Conservation (phyloP, 306 rosid genomes). For the Cicer bijugum region DNA sequence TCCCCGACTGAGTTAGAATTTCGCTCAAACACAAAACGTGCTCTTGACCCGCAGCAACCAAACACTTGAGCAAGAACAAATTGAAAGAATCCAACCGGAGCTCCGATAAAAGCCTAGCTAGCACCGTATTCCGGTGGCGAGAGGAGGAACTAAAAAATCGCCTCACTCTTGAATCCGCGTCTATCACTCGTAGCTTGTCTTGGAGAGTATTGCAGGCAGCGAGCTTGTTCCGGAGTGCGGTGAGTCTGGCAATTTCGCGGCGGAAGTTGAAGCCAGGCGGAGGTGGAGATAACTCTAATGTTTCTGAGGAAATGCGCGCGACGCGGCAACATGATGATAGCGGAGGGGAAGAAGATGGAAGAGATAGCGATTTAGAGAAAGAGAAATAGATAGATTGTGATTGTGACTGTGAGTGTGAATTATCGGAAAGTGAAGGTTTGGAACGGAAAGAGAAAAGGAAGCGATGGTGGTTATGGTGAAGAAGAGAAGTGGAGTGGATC, state of each 20-base stretch:
- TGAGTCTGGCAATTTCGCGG: slow-evolving; percentile 67
- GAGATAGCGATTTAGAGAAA: slow-evolving; percentile 46
- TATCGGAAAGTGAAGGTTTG: slow-evolving; percentile 42
- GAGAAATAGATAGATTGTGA: slow-evolving; percentile 22
- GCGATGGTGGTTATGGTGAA: slow-evolving; percentile 50
- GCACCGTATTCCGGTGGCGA: slow-evolving; percentile 21
- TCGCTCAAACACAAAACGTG: slow-evolving; percentile 63
- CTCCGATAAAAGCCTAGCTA: slow-evolving; percentile 49
- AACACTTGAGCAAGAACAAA: slow-evolving; percentile 66
- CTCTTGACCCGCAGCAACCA: slow-evolving; percentile 89
- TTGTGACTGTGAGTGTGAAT: slow-evolving; percentile 30
- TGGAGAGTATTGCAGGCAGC: slow-evolving; percentile 40
- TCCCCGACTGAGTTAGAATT: slow-evolving; percentile 39
- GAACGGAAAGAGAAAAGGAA: slow-evolving; percentile 51
- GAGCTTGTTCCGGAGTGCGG: slow-evolving; percentile 59
- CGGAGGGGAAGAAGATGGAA: slow-evolving; percentile 25
- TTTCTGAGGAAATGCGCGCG: slow-evolving; percentile 66
- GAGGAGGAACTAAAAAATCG: slow-evolving; percentile 61
- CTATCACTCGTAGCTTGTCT: slow-evolving; percentile 59
- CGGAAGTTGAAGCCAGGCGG: slow-evolving; percentile 61
- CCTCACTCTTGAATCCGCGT: slow-evolving; percentile 70
- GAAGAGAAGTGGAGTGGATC: slow-evolving; percentile 60
- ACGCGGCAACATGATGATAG: slow-evolving; percentile 45
- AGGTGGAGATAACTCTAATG: slow-evolving; percentile 67
- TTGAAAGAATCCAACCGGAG: slow-evolving; percentile 50